Percentiles rank a stretch among this genome's conserved stretches.
phyloP scores from a whole-genome alignment of 2,329 filamentous ascomycete species.

The Scopulariopsis brevicaulis region DNA sequence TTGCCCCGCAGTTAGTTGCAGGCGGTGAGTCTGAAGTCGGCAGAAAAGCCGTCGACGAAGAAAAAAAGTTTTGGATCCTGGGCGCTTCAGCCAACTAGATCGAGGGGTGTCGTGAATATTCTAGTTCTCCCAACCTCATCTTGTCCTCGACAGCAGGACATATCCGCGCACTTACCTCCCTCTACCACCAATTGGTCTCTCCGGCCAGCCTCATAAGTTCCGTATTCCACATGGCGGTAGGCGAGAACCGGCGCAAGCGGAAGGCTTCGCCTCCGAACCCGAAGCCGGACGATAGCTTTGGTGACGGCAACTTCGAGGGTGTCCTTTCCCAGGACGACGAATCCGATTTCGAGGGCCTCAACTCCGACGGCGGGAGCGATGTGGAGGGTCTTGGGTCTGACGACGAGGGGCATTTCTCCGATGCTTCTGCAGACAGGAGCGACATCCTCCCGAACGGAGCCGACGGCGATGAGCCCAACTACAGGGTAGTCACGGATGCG shows the following conservation, averaged over 20 bases:
- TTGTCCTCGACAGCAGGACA: background rate
- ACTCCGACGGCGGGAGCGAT: conserved; percentile 12
- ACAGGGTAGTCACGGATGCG: conserved; percentile 61
- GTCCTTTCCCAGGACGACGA: conserved; percentile 48
- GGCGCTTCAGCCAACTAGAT: background rate
- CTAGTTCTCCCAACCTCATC: background rate
- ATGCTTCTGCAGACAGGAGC: conserved; percentile 17
- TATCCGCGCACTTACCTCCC: background rate
- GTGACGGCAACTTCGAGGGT: conserved; percentile 40
- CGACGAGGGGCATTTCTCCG: conserved; percentile 32
- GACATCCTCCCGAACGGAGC: conserved; percentile 26
- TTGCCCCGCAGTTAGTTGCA: background rate
- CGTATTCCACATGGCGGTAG: background rate
- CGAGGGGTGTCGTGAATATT: background rate
- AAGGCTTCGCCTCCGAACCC: conserved; percentile 48
- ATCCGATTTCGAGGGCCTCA: conserved; percentile 5
- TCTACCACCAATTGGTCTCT: background rate
- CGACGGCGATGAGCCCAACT: conserved; percentile 23
- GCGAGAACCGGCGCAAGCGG: conserved; percentile 38
- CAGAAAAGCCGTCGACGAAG: conserved; percentile 3
- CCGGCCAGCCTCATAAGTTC: background rate
- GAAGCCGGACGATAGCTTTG: conserved; percentile 45
- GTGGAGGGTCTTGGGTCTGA: conserved; percentile 14
- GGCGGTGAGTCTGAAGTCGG: background rate
- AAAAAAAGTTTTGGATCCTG: conserved; percentile 7